Percentiles rank a stretch among this genome's conserved stretches.
Evolutionary conservation across 495 filamentous ascomycete genomes (phyloP).

Genomic region (Penicillium antarcticum): DNA sequence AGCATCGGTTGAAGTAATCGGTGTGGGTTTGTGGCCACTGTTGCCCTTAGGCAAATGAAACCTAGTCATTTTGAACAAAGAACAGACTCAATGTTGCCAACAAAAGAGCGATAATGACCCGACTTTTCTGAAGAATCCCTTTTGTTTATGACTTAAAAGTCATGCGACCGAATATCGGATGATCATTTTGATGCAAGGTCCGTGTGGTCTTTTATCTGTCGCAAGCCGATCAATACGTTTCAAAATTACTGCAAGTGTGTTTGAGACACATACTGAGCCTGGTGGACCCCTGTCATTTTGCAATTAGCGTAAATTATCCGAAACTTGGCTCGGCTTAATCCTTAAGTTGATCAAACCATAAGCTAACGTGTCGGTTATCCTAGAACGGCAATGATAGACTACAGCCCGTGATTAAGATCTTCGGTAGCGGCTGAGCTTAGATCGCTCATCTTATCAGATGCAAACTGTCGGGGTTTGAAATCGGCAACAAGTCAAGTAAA

Average conservation of each 20-base stretch:
- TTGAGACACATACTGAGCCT: no score
- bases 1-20: conserved; percentile 32
- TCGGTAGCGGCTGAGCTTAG: conserved; percentile 4
- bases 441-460: conserved; percentile 18
- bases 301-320: no score
- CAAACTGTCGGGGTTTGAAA: background rate
- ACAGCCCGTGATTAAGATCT: conserved; percentile 2
- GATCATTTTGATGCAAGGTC: no score
- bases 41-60: conserved; percentile 5
- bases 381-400: background rate
- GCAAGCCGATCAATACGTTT: no score
- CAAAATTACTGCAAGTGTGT: no score
- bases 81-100: background rate
- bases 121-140: no score
- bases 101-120: background rate
- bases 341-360: background rate
- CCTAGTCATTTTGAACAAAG: conserved; percentile 7
- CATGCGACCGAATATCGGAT: no score
- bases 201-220: no score
- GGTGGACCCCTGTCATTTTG: no score
- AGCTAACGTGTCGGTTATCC: background rate
- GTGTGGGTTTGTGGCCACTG: background rate
- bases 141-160: no score
- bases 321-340: background rate
- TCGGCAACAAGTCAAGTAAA: background rate